These are phyloP conservation scores for Xerocomus tenax DNA, from an alignment of 1,284 basidiomycete species.

Conservation along the genomic window DNA sequence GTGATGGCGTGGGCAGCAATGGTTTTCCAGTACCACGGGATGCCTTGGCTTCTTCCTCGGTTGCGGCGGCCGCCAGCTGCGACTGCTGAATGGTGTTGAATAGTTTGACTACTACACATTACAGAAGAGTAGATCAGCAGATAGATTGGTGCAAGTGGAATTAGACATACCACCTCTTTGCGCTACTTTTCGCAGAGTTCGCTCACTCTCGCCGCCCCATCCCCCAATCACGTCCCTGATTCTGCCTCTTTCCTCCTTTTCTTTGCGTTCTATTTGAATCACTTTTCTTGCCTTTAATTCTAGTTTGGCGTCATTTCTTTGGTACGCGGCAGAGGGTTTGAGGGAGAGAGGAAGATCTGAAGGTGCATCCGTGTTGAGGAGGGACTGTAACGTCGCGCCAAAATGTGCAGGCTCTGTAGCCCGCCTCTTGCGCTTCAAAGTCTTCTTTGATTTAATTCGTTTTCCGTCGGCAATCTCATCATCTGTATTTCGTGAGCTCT, in stretches of 20 bases:
- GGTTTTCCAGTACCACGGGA: conserved; percentile 64
- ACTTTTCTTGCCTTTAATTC: conserved; percentile 63
- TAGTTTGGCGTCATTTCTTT: conserved; percentile 63
- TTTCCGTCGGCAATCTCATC: conserved; percentile 53
- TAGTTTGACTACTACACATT: conserved; percentile 58
- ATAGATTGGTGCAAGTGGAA: neutral
- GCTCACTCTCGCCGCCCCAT: conserved; percentile 73
- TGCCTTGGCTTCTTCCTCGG: conserved; percentile 50
- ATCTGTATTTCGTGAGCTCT: conserved; percentile 42
- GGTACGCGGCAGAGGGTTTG: conserved; percentile 60
- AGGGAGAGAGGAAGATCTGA: conserved; percentile 62
- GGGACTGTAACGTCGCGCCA: conserved; percentile 59
- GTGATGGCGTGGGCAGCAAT: conserved; percentile 53
- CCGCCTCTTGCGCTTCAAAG: conserved; percentile 68
- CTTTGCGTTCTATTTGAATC: conserved; percentile 62
- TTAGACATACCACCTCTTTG: conserved; percentile 63
- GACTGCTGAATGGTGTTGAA: conserved; percentile 78
- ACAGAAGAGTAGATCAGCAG: conserved; percentile 1
- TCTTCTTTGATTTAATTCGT: conserved; percentile 62
- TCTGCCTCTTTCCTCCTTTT: conserved; percentile 64
- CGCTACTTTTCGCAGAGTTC: conserved; percentile 69
- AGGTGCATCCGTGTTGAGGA: conserved; percentile 60
- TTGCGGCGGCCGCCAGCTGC: conserved; percentile 46
- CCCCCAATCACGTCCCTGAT: conserved; percentile 72
- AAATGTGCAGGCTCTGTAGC: conserved; percentile 68